Evolutionary conservation across 768 basidiomycete genomes (phyloP), one percentile per base, ranked within the genome.

Genomic region (Termitomyces sp.): DNA sequence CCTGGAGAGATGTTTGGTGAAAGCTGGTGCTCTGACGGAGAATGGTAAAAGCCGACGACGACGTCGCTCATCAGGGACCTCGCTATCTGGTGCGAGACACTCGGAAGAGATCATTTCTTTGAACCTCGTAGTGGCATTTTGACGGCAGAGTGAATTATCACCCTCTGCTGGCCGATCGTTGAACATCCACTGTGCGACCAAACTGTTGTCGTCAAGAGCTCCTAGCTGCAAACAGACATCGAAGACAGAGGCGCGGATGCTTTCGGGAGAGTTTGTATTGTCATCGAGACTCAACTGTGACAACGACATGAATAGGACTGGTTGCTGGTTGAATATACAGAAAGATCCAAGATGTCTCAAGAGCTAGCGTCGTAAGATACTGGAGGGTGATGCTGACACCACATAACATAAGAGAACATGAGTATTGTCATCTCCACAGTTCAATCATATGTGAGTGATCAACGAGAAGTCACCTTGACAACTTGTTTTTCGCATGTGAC

Each of bases 191-290:
- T 69, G 63, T 24, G 68, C 69, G 33, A 72, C 59, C 40, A 64
- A 58, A 56, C 66, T 72, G 60, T 72, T 68, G 12, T 66, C 62
- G 56, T 72, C 69, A 12, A 74, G 64, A 1, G 68, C 70, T 18
- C 72, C 73, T 10, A 74, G 63, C 48, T 72, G 68, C 35, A 70
- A 58, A 40, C 70, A 72, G 54, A 65, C 68, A 53, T 74, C 71
- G 52, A 69, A 65, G 6, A 73, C 64, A 12, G 72, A 73, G 13
- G 70, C 69, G 14, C 71, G 68, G 26, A 48, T 32, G 30, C 16
- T 30, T 22, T 51, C 49, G 24, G 35, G 12, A 35, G 24, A 36
- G 22, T 51, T 24, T 36, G 22, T 18, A 36, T 22, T 16, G 4
- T 14, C 49, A 18, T 35, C 18, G 3, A 22, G 20, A 33, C 49